phyloP scores from a whole-genome alignment of 2,329 filamentous ascomycete genomes.

The Alternaria sp. region DNA sequence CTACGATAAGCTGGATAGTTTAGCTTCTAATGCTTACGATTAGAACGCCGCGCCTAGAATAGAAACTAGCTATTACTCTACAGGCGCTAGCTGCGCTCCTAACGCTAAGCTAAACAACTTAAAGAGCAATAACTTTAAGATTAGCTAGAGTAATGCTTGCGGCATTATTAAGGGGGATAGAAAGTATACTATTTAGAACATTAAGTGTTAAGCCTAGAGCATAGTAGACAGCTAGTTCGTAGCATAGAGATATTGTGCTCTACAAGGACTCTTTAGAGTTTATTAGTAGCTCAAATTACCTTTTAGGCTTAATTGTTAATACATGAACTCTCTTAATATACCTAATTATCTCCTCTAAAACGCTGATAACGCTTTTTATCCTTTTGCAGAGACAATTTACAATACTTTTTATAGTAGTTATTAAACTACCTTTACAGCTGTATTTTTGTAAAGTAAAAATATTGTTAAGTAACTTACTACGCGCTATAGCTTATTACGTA shows the following conservation, averaged over 20 bases:
- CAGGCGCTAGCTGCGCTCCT: slow-evolving; percentile 50
- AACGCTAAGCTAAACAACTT: slow-evolving; percentile 36
- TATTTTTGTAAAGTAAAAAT: slow-evolving; percentile 10
- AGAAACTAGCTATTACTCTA: slow-evolving; percentile 52
- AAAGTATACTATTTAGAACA: slow-evolving; percentile 14
- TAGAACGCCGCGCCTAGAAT: slow-evolving; percentile 54
- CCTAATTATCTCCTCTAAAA: too few relatives aligned
- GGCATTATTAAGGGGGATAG: slow-evolving; percentile 48
- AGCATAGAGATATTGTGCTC: slow-evolving; percentile 8
- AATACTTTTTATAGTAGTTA: too few relatives aligned
- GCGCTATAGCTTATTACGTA: neutral
- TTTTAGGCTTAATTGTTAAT: too few relatives aligned
- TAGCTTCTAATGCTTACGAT: slow-evolving; percentile 35
- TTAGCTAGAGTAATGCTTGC: slow-evolving; percentile 51
- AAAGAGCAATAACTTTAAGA: slow-evolving; percentile 44
- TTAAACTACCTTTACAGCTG: neutral
- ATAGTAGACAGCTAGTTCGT: neutral
- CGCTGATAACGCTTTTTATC: neutral
- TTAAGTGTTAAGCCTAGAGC: slow-evolving; percentile 8
- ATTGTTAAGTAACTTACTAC: neutral
- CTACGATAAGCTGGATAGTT: neutral
- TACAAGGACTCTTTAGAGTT: too few relatives aligned
- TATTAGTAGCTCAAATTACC: too few relatives aligned
- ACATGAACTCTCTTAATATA: too few relatives aligned
- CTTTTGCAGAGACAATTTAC: too few relatives aligned